phyloP scores from a whole-genome alignment of 2,329 filamentous ascomycete genomes.

The Phialophora verrucosa region DNA sequence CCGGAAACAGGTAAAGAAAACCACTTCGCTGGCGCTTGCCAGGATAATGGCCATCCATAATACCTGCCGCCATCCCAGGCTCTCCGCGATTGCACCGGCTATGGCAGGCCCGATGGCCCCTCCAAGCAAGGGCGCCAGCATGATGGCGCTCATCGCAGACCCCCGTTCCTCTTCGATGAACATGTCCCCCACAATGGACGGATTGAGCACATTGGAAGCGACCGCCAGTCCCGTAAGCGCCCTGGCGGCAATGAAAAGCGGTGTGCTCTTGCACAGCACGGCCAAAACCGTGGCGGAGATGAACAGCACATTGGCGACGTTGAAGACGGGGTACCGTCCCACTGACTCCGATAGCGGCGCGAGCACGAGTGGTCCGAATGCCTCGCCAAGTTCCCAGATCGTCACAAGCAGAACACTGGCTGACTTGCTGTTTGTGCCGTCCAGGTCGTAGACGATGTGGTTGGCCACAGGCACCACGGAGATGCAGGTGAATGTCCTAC shows the following conservation, averaged over 20 bases:
- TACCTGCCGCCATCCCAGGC: constrained; percentile 38
- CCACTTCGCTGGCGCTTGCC: constrained; percentile 32
- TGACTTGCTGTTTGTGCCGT: constrained; percentile 51
- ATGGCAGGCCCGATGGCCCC: constrained; percentile 39
- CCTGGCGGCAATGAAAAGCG: constrained; percentile 50
- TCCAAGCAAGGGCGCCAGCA: constrained; percentile 61
- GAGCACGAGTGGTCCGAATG: constrained; percentile 53
- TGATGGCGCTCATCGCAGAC: constrained; percentile 63
- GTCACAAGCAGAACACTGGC: constrained; percentile 58
- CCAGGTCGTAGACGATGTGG: constrained; percentile 56
- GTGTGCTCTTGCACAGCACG: constrained; percentile 46
- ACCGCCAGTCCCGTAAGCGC: constrained; percentile 54
- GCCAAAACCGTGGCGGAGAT: constrained; percentile 51
- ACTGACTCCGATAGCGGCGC: constrained; percentile 54
- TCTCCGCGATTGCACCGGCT: constrained; percentile 38
- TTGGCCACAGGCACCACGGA: constrained; percentile 61
- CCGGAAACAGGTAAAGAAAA: constrained; percentile 41
- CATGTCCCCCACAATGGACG: constrained; percentile 68
- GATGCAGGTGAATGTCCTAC: constrained; percentile 64
- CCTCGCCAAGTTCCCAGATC: constrained; percentile 58
- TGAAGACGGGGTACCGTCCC: constrained; percentile 48
- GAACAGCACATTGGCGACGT: constrained; percentile 52
- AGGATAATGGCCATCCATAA: constrained; percentile 38
- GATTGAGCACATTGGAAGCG: constrained; percentile 63
- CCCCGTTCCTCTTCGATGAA: constrained; percentile 64